These are phyloP conservation scores for Rhinocladiella mackenziei DNA, from an alignment of 2,329 filamentous ascomycete genomes.

Conservation along the genomic window DNA sequence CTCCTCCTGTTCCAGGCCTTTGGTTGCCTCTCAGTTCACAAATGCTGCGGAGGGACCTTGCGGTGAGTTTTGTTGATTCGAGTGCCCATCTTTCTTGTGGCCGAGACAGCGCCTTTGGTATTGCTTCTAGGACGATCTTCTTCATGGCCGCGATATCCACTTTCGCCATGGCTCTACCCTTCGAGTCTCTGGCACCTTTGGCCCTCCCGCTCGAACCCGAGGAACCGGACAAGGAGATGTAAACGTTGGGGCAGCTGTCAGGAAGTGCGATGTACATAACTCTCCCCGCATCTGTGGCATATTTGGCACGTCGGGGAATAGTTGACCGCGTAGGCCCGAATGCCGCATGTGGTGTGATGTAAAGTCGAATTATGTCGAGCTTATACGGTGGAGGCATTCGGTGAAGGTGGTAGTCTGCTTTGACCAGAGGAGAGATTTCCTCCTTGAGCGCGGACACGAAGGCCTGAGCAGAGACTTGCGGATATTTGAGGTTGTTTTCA, in stretches of 20 bases:
- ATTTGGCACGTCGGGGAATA: constrained; percentile 38
- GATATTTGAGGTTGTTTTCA: constrained; percentile 28
- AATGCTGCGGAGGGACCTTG: constrained; percentile 67
- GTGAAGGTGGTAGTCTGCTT: constrained; percentile 77
- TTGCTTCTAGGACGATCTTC: constrained; percentile 67
- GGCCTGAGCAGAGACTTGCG: constrained; percentile 62
- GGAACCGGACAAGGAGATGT: constrained; percentile 53
- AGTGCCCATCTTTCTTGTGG: constrained; percentile 69
- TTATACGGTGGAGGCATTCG: constrained; percentile 52
- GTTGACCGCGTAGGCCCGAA: constrained; percentile 53
- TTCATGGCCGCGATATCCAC: constrained; percentile 29
- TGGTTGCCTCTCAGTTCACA: constrained; percentile 66
- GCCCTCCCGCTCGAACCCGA: constrained; percentile 33
- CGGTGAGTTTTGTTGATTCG: constrained; percentile 62
- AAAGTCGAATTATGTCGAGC: constrained; percentile 70
- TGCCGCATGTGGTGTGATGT: constrained; percentile 68
- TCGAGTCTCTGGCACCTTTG: constrained; percentile 9
- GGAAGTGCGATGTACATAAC: constrained; percentile 80
- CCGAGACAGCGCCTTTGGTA: constrained; percentile 76
- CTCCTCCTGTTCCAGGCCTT: constrained; percentile 66
- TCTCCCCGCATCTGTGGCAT: constrained; percentile 57
- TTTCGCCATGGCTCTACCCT: constrained; percentile 10
- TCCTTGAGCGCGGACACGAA: constrained; percentile 73
- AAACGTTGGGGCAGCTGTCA: constrained; percentile 71
- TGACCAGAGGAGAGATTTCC: constrained; percentile 72